Percentiles rank a stretch among this genome's conserved stretches.
phyloP scores from a whole-genome alignment of 345 rosid species.

The Citrus trifoliata region DNA sequence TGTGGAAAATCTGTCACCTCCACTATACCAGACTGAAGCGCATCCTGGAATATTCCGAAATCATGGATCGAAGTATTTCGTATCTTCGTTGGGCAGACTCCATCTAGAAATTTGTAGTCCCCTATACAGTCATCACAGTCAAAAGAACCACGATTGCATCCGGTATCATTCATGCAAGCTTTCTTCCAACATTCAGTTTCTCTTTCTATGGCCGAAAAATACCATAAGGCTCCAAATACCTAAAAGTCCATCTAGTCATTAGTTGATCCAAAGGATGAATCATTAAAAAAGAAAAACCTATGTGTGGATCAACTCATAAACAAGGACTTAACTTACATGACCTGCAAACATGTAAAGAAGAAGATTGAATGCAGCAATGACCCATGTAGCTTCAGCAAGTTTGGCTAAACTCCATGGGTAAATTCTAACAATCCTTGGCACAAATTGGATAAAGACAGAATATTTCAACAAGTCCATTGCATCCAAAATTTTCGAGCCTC shows the following conservation, averaged over 20 bases:
- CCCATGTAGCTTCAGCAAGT: constrained; percentile 29
- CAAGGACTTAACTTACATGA: constrained; percentile 28
- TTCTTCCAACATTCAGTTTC: constrained; percentile 1
- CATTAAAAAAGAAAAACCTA: too few species aligned
- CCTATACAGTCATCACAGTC: neutral
- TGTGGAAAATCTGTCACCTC: neutral
- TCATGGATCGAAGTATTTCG: neutral
- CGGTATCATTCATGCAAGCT: neutral
- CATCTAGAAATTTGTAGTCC: neutral
- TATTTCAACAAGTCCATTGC: constrained; percentile 19
- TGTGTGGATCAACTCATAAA: too few species aligned
- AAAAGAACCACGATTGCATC: neutral
- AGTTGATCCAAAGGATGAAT: neutral
- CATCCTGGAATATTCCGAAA: neutral
- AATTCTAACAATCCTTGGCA: constrained; percentile 32
- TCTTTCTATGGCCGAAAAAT: constrained; percentile 3
- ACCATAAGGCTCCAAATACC: constrained; percentile 15
- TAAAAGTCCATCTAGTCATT: neutral
- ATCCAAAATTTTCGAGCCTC: constrained; percentile 1
- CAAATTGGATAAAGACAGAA: constrained; percentile 33
- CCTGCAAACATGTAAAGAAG: constrained; percentile 31
- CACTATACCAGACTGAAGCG: neutral
- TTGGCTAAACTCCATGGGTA: constrained; percentile 29
- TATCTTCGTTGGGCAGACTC: neutral
- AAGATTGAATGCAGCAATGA: constrained; percentile 14